A percentile compares a stretch with the other conserved stretches of the same genome.
Conservation (phyloP, 768 basidiomycete genomes). For the Mycena epipterygia region DNA sequence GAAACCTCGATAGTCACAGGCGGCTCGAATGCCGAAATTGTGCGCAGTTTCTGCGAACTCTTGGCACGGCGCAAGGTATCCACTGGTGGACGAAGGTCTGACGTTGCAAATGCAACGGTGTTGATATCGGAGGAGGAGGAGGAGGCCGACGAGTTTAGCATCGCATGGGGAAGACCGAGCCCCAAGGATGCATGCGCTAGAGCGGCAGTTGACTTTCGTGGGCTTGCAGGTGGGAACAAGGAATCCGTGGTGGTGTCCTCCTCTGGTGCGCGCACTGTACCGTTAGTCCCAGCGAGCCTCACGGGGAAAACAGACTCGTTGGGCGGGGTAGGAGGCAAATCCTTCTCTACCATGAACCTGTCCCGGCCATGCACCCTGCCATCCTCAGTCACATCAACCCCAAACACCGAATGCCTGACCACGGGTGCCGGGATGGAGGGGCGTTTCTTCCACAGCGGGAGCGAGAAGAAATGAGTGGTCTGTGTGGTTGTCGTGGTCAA, state of each 20-base stretch:
- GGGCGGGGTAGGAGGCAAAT: slow-evolving; percentile 64
- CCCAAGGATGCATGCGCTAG: slow-evolving; percentile 71
- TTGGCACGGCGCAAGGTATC: slow-evolving; percentile 61
- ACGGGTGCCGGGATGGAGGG: slow-evolving; percentile 47
- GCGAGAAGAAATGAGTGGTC: slow-evolving; percentile 75
- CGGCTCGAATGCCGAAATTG: slow-evolving; percentile 40
- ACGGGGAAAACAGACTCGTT: slow-evolving; percentile 36
- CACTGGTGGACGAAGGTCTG: slow-evolving; percentile 33
- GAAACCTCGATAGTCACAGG: slow-evolving; percentile 23
- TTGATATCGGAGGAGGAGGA: slow-evolving; percentile 63
- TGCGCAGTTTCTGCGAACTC: slow-evolving; percentile 62
- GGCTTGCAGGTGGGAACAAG: slow-evolving; percentile 22
- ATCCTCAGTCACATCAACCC: slow-evolving; percentile 39
- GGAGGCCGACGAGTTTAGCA: slow-evolving; percentile 57
- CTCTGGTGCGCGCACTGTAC: slow-evolving; percentile 15
- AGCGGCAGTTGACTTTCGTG: slow-evolving; percentile 50
- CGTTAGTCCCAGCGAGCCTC: slow-evolving; percentile 8
- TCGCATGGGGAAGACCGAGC: slow-evolving; percentile 68
- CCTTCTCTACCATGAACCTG: slow-evolving; percentile 57
- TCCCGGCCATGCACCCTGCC: slow-evolving; percentile 40
- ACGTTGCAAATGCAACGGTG: slow-evolving; percentile 58
- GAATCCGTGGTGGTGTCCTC: slow-evolving; percentile 26
- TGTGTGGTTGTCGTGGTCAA: slow-evolving; percentile 62
- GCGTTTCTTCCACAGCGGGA: slow-evolving; percentile 76
- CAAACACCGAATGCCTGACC: slow-evolving; percentile 45